Evolutionary conservation across 208 protist species (phyloP), one percentile per base, ranked within the genome.

Genomic region (Crithidia expoeki): DNA sequence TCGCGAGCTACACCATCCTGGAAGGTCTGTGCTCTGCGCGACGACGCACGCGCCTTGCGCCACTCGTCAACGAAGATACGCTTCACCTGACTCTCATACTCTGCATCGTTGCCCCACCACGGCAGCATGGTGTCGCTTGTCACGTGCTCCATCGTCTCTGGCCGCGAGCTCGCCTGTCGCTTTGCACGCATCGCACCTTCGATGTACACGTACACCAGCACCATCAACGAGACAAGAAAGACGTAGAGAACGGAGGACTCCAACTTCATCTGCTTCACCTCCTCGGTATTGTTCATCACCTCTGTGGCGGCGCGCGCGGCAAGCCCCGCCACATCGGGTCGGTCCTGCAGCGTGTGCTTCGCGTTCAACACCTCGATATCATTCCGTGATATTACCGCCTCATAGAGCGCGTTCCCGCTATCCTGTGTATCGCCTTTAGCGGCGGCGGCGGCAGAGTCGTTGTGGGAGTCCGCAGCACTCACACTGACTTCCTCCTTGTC

Each of bases 21-120:
- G 59, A 88, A 89, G 19, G 81, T 85, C 70, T 90, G 81, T 4
- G 80, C 76, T 28, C 85, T 76, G 27, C 85, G 88, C 19, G 91
- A 90, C 38, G 74, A 83, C 33, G 86, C 81, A 30, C 88, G 75
- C 2, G 88, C 88, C 28, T 83, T 81, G 44, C 86, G 78, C 91
- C 91, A 96, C 68, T 96, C 86, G 47, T 94, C 88, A 32, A 96
- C 84, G 76, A 94, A 96, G 68, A 93, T 93, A 44, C 91, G 86
- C 74, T 96, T 96, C 14, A 96, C 91, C 67, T 94, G 86, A 52
- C 81, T 88, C 69, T 96, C 91, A 58, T 96, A 96, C 74, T 93
- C 88, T 12, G 68, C 81, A 55, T 93, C 91, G 72, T 96, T 94
- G 38, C 88, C 88, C 89, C 91, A 96, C 89, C 91, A 96, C 27